Percentiles rank a stretch among this genome's conserved stretches.
Evolutionary conservation across 1,284 basidiomycete species (phyloP).

Genomic region (Schizophyllum amplum): DNA sequence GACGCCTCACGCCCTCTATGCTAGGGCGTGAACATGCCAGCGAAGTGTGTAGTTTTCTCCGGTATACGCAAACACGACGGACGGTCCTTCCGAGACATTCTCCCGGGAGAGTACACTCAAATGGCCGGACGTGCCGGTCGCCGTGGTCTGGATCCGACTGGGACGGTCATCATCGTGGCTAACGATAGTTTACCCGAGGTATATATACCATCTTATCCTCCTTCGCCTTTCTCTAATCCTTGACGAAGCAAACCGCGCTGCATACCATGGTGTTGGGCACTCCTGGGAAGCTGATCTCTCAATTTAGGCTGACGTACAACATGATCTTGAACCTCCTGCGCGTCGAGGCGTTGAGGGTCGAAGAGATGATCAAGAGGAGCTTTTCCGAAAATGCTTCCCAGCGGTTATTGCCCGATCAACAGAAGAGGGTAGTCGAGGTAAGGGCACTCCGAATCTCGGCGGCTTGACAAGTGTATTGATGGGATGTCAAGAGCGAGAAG

Average conservation of each 20-base stretch:
- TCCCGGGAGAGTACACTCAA: constrained; percentile 93
- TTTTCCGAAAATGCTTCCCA: constrained; percentile 99
- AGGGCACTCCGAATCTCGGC: constrained; percentile 15
- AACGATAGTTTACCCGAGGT: constrained; percentile 86
- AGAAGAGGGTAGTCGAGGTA: constrained; percentile 79
- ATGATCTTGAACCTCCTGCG: constrained; percentile 98
- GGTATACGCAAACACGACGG: constrained; percentile 96
- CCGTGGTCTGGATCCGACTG: constrained; percentile 90
- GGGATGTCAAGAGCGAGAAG: constrained; percentile 66
- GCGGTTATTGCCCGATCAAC: constrained; percentile 86
- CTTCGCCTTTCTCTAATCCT: neutral
- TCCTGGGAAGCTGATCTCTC: constrained; percentile 89
- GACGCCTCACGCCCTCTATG: constrained; percentile 3
- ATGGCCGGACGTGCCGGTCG: constrained; percentile 99
- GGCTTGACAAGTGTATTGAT: constrained; percentile 1
- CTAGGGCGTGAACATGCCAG: constrained; percentile 99
- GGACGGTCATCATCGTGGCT: constrained; percentile 90
- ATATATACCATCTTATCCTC: constrained; percentile 5
- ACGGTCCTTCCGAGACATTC: constrained; percentile 80
- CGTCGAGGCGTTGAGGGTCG: constrained; percentile 93
- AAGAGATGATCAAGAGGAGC: constrained; percentile 99
- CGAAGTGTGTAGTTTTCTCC: constrained; percentile 95
- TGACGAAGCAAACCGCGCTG: constrained; percentile 58
- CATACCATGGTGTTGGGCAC: constrained; percentile 90
- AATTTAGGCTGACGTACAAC: constrained; percentile 98